Evolutionary conservation across 495 filamentous ascomycete genomes (phyloP).

Genomic region (Aspergillus haitiensis): DNA sequence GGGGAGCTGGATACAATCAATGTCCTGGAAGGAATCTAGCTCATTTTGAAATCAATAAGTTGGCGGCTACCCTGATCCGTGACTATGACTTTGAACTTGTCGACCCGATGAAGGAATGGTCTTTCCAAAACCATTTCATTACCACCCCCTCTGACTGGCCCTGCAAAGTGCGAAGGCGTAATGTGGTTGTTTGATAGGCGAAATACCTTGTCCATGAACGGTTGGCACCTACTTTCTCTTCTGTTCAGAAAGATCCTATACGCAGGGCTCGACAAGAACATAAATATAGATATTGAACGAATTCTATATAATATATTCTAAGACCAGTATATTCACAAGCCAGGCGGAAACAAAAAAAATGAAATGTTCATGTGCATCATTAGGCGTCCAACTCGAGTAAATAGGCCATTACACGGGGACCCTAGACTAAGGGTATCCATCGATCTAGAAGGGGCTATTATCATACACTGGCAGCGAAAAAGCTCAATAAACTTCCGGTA

Average conservation of each 20-base stretch:
- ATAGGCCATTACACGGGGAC: neutral
- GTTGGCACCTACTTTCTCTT: too few relatives aligned
- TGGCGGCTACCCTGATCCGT: slow-evolving; percentile 38
- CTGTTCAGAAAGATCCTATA: too few relatives aligned
- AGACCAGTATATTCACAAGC: neutral
- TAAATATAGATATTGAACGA: too few relatives aligned
- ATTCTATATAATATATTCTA: neutral
- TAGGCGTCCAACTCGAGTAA: neutral
- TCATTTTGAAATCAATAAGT: slow-evolving; percentile 48
- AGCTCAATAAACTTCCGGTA: slow-evolving; percentile 85
- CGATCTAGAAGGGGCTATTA: neutral
- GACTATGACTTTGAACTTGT: slow-evolving; percentile 46
- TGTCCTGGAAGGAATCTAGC: slow-evolving; percentile 50
- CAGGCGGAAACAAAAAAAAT: neutral
- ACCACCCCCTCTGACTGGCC: slow-evolving; percentile 44
- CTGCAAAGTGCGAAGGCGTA: slow-evolving; percentile 5
- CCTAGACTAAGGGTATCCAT: neutral
- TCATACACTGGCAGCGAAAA: slow-evolving; percentile 57
- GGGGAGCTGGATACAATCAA: slow-evolving; percentile 43
- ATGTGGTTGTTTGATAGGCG: neutral
- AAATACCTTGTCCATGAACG: too few relatives aligned
- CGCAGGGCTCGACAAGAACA: too few relatives aligned
- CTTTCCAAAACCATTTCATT: slow-evolving; percentile 39
- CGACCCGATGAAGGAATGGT: slow-evolving; percentile 41
- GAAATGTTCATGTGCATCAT: slow-evolving; percentile 3